Conservation (phyloP, 257 asterid genomes). For the Ocimum tenuiflorum region DNA sequence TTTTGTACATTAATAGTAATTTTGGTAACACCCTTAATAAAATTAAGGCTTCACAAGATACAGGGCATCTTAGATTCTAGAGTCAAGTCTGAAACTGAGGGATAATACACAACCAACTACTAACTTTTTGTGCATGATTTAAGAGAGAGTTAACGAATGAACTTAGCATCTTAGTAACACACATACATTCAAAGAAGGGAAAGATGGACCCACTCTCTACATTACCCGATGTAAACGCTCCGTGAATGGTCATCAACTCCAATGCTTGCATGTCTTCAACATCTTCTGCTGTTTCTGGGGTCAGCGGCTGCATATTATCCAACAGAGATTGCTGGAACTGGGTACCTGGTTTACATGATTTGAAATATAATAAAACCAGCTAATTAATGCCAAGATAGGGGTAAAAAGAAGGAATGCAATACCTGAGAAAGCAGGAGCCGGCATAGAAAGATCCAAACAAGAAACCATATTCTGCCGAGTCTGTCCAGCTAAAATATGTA, state of each 20-base stretch:
- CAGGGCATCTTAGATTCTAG: not conserved
- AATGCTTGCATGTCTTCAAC: constrained; percentile 64
- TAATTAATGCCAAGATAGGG: not conserved
- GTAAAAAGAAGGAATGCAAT: constrained; percentile 5
- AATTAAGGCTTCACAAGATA: not conserved
- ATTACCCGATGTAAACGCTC: constrained; percentile 72
- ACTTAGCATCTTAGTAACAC: not conserved
- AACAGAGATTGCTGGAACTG: constrained; percentile 37
- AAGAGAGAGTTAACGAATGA: not conserved
- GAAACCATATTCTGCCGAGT: constrained; percentile 67
- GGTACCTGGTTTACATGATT: constrained; percentile 30
- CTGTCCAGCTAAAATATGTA: constrained; percentile 69
- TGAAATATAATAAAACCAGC: constrained; percentile 12
- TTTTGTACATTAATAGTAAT: not conserved
- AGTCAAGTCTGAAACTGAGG: not conserved
- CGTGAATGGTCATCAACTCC: constrained; percentile 65
- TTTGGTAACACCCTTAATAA: not conserved
- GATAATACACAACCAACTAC: not conserved
- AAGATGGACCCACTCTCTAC: not conserved
- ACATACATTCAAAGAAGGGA: not conserved
- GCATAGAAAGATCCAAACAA: constrained; percentile 64
- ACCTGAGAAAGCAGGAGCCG: constrained; percentile 69
- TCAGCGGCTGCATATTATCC: constrained; percentile 54
- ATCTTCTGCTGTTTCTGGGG: constrained; percentile 56
- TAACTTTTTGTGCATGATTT: not conserved